Conservation (phyloP, 441 rosid species). For the Corymbia calophylla region DNA sequence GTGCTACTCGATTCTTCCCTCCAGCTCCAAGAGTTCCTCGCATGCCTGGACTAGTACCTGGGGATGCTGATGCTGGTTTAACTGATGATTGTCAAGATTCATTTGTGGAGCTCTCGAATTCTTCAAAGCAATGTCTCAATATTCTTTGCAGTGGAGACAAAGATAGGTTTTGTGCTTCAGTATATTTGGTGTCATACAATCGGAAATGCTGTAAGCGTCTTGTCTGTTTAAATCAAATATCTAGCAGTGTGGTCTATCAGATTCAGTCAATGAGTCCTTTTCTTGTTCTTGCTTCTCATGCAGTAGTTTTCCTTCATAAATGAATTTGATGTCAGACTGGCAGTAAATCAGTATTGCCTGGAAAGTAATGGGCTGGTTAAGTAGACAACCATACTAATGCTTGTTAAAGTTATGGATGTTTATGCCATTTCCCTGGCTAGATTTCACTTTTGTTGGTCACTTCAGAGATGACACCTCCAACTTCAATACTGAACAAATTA, state of each 20-base stretch:
- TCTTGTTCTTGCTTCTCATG: neutral
- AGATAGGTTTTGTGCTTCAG: conserved; percentile 74
- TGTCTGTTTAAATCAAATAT: neutral
- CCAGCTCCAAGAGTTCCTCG: conserved; percentile 73
- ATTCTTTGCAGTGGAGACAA: conserved; percentile 81
- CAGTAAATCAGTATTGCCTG: neutral
- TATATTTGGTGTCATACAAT: conserved; percentile 84
- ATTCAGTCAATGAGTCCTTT: neutral
- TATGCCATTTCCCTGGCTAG: neutral
- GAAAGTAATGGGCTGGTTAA: neutral
- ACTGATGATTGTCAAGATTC: conserved; percentile 77
- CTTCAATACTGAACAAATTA: neutral
- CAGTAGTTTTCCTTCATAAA: neutral
- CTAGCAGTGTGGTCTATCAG: neutral
- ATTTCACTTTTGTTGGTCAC: neutral
- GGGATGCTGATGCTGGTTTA: conserved; percentile 49
- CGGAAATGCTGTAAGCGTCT: conserved; percentile 66
- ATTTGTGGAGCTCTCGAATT: conserved; percentile 63
- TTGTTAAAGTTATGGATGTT: neutral
- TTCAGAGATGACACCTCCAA: neutral
- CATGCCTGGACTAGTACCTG: conserved; percentile 61
- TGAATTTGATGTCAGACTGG: neutral
- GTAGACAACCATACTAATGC: neutral
- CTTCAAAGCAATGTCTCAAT: conserved; percentile 64
- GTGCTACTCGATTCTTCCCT: conserved; percentile 79